Conservation (phyloP, 1,284 basidiomycete genomes). For the Ganoderma boninense region DNA sequence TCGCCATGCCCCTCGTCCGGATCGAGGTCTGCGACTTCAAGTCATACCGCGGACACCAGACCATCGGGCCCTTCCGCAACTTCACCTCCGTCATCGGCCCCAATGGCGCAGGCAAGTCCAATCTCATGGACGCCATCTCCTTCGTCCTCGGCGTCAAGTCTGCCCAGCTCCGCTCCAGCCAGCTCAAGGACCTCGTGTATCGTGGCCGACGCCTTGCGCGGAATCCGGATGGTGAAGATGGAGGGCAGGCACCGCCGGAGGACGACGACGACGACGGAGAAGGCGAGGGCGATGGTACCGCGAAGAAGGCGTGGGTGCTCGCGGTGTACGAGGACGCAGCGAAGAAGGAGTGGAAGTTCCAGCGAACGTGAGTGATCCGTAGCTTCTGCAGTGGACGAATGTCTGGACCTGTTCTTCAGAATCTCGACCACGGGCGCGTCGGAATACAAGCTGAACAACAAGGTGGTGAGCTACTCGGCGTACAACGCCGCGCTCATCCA, state of each 20-base stretch:
- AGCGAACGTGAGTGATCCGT: constrained; percentile 79
- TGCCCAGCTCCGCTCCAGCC: constrained; percentile 91
- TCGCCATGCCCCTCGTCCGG: constrained; percentile 73
- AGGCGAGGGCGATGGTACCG: constrained; percentile 80
- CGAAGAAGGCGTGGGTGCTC: constrained; percentile 93
- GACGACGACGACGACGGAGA: constrained; percentile 54
- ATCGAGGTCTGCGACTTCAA: constrained; percentile 95
- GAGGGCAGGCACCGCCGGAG: constrained; percentile 55
- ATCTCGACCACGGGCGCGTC: constrained; percentile 89
- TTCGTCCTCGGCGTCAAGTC: constrained; percentile 98
- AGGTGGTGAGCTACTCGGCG: constrained; percentile 80
- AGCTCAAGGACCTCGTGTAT: constrained; percentile 95
- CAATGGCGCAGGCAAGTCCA: constrained; percentile 99
- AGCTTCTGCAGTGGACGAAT: no score
- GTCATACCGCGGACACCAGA: constrained; percentile 89
- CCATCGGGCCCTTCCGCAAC: constrained; percentile 90
- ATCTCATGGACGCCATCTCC: constrained; percentile 99
- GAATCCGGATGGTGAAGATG: constrained; percentile 58
- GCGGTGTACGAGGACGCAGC: constrained; percentile 87
- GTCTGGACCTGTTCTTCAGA: no score
- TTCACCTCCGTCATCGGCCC: constrained; percentile 94
- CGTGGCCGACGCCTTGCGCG: constrained; percentile 83
- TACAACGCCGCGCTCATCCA: constrained; percentile 88
- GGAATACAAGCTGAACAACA: constrained; percentile 87
- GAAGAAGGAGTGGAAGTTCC: constrained; percentile 89